Conservation (phyloP, 2,329 filamentous ascomycete species). For the Neospermospora avenae region DNA sequence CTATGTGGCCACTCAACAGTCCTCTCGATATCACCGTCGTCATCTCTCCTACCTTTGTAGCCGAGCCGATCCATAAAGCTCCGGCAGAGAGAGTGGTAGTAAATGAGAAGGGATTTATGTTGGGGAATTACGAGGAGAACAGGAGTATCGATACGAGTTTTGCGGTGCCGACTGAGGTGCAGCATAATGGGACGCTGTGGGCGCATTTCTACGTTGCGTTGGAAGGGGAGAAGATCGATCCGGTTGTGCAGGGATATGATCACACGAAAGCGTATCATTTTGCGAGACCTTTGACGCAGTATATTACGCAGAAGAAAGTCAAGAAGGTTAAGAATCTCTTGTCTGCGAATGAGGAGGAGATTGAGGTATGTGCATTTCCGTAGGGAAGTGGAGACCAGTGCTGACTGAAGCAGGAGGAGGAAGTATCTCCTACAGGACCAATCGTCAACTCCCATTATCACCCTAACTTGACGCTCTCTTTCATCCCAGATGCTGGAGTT, state of each 20-base stretch:
- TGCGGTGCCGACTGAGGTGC: slow-evolving; percentile 71
- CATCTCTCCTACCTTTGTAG: slow-evolving; percentile 70
- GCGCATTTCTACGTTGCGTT: slow-evolving; percentile 90
- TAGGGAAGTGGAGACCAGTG: slow-evolving; percentile 35
- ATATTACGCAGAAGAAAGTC: slow-evolving; percentile 86
- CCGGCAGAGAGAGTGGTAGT: slow-evolving; percentile 69
- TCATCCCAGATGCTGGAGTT: slow-evolving; percentile 76
- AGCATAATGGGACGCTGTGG: slow-evolving; percentile 91
- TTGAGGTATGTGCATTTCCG: slow-evolving; percentile 39
- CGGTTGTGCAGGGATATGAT: slow-evolving; percentile 68
- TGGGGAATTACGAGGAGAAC: slow-evolving; percentile 76
- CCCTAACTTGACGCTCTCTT: slow-evolving; percentile 85
- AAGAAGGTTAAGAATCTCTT: slow-evolving; percentile 85
- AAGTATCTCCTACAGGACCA: slow-evolving; percentile 56
- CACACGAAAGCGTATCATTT: slow-evolving; percentile 77
- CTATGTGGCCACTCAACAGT: slow-evolving; percentile 82
- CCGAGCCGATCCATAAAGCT: slow-evolving; percentile 63
- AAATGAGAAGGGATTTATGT: slow-evolving; percentile 73
- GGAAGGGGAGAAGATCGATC: slow-evolving; percentile 72
- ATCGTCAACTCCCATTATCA: slow-evolving; percentile 86
- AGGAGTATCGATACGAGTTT: slow-evolving; percentile 76
- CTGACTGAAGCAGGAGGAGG: slow-evolving; percentile 48
- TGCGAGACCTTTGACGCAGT: slow-evolving; percentile 79
- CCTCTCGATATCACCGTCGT: slow-evolving; percentile 81
- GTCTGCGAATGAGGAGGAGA: slow-evolving; percentile 43